A percentile compares a stretch with the other conserved stretches of the same genome.
Evolutionary conservation across 495 filamentous ascomycete genomes (phyloP).

Genomic region (Clavariopsis aquatica): DNA sequence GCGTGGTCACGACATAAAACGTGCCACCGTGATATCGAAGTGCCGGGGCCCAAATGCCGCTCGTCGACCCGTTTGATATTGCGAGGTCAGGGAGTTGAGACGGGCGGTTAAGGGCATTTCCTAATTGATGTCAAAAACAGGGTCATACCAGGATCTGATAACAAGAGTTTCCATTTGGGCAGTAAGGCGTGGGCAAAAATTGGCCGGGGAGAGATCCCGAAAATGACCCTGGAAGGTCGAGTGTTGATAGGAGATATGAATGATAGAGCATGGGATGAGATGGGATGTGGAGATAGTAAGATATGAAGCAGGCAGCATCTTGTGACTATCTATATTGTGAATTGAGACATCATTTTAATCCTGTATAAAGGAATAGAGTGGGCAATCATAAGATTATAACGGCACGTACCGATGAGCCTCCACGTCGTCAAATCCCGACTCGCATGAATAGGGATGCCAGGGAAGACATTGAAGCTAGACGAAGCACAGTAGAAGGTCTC

Average conservation of each 20-base stretch:
- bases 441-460: constrained; percentile 56
- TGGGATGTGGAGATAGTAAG: not conserved
- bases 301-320: not conserved
- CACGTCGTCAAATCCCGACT: constrained; percentile 56
- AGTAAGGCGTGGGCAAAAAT: constrained; percentile 2
- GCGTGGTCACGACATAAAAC: constrained; percentile 41
- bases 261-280: not conserved
- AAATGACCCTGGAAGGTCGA: not conserved
- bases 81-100: constrained; percentile 32
- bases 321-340: not conserved
- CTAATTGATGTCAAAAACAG: constrained; percentile 11
- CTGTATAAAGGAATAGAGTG: not conserved
- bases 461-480: constrained; percentile 58
- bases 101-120: constrained; percentile 34
- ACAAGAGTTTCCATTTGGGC: not conserved
- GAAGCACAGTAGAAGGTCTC: constrained; percentile 57
- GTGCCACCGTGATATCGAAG: constrained; percentile 36
- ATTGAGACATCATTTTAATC: not conserved
- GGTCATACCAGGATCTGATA: not conserved
- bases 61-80: constrained; percentile 30
- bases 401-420: constrained; percentile 48
- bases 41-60: constrained; percentile 41
- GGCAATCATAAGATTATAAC: not conserved
- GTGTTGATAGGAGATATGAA: not conserved
- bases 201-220: not conserved